Conservation (phyloP, 305 asterid species). For the Fraxinus nigra region DNA sequence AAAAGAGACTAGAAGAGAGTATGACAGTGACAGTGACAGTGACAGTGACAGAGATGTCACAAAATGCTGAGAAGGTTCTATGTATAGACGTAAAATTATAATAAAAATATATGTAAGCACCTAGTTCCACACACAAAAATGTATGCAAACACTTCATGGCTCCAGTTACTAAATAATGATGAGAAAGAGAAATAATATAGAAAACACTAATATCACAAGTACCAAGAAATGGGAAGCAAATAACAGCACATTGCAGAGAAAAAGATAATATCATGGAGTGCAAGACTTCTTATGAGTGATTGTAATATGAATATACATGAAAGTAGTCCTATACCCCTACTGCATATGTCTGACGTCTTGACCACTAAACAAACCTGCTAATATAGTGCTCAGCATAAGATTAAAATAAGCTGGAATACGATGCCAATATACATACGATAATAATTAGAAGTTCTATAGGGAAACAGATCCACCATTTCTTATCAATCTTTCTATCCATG, state of each 20-base stretch:
- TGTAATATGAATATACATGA: slow-evolving; percentile 1
- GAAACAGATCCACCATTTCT: background rate
- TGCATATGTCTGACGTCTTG: slow-evolving; percentile 4
- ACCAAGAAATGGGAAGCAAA: slow-evolving; percentile 11
- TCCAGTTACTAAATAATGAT: slow-evolving; percentile 16
- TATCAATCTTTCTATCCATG: background rate
- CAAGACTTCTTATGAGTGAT: slow-evolving; percentile 8
- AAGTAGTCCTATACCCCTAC: slow-evolving; percentile 12
- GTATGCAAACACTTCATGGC: background rate
- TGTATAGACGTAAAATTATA: background rate
- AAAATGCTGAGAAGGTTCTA: background rate
- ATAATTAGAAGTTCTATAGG: background rate
- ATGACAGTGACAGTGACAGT: background rate
- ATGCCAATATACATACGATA: background rate
- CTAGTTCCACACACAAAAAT: slow-evolving; percentile 2
- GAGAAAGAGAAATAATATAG: background rate
- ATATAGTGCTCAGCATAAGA: slow-evolving; percentile 14
- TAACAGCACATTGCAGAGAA: slow-evolving; percentile 8
- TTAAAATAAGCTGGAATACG: background rate
- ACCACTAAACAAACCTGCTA: slow-evolving; percentile 9
- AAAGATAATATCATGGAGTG: background rate
- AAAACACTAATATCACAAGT: background rate
- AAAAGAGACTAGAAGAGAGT: slow-evolving; percentile 14
- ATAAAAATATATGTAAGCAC: slow-evolving; percentile 15
- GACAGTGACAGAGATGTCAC: background rate